Evolutionary conservation across 345 rosid genomes (phyloP).

Genomic region (Gossypium herbaceum): DNA sequence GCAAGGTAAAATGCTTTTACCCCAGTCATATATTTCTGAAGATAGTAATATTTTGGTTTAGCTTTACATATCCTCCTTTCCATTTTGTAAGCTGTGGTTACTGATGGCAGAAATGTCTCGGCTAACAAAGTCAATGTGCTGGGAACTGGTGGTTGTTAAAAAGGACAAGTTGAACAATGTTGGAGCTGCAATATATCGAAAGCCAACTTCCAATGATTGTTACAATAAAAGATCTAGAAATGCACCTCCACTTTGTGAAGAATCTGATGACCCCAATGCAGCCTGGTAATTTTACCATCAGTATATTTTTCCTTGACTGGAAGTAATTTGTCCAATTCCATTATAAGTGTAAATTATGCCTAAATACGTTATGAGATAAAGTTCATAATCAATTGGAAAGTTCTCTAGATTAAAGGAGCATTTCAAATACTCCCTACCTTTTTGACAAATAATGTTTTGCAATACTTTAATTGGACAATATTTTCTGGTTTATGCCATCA

Average conservation of each 20-base stretch:
- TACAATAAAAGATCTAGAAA: conserved; percentile 48
- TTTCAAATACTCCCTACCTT: background rate
- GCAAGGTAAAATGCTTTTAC: conserved; percentile 47
- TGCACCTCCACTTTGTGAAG: conserved; percentile 63
- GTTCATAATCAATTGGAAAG: background rate
- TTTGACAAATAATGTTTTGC: background rate
- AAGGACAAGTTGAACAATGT: conserved; percentile 55
- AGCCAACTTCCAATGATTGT: conserved; percentile 63
- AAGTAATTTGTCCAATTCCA: background rate
- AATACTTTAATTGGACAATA: background rate
- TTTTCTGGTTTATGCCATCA: conserved; percentile 23
- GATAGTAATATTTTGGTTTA: conserved; percentile 11
- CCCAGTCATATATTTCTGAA: background rate
- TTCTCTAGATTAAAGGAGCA: background rate
- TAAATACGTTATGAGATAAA: background rate
- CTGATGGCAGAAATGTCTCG: conserved; percentile 56
- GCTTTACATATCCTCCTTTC: conserved; percentile 11
- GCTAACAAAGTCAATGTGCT: conserved; percentile 70
- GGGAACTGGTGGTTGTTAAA: conserved; percentile 54
- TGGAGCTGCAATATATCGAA: conserved; percentile 64
- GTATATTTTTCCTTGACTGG: background rate
- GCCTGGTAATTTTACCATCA: conserved; percentile 47
- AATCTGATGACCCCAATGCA: conserved; percentile 66
- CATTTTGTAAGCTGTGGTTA: background rate
- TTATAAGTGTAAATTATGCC: background rate